Evolutionary conservation across 257 asterid species (phyloP).

Genomic region (Haberlea rhodopensis): DNA sequence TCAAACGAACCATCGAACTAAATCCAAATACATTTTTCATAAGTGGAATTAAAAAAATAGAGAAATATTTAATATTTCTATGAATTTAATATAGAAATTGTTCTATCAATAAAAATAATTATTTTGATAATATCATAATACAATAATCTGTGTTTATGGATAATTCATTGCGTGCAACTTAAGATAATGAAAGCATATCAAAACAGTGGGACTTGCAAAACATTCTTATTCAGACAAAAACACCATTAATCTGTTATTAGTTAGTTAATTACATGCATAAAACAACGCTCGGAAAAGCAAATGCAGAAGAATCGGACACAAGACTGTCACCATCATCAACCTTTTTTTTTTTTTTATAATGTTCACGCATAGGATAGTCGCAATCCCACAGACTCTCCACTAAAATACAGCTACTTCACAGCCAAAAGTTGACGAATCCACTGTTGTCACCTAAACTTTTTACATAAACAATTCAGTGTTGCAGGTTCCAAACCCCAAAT

Average conservation of each 20-base stretch:
- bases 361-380: neutral
- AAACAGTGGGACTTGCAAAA: neutral
- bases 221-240: too few species aligned
- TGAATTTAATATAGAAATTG: too few species aligned
- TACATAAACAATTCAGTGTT: conserved; percentile 1
- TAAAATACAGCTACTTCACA: conserved; percentile 7
- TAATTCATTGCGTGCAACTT: neutral
- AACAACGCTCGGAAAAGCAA: neutral
- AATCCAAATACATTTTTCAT: too few species aligned
- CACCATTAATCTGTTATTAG: neutral
- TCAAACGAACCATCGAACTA: too few species aligned
- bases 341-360: neutral
- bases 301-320: neutral
- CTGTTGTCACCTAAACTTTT: conserved; percentile 17
- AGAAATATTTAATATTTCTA: too few species aligned
- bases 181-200: neutral
- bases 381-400: neutral
- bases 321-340: neutral
- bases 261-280: neutral
- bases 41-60: too few species aligned
- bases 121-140: too few species aligned
- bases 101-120: too few species aligned
- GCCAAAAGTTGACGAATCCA: conserved; percentile 23
- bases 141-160: too few species aligned
- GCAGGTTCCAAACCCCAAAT: neutral